Evolutionary conservation across 306 rosid species (phyloP).

Genomic region (Elaeagnus macrophylla): DNA sequence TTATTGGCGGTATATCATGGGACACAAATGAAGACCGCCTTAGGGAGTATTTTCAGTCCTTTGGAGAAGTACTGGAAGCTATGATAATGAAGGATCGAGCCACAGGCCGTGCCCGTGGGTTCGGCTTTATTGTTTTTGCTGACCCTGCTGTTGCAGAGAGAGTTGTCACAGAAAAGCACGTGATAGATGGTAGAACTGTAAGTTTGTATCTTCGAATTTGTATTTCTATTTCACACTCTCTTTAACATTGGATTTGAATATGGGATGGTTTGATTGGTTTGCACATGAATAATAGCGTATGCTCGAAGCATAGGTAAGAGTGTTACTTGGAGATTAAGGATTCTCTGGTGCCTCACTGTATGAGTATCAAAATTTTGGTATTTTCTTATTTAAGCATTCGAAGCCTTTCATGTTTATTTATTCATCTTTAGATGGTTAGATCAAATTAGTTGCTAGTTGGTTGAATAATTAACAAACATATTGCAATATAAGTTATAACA

Average conservation of each 20-base stretch:
- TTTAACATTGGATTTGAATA: slow-evolving; percentile 3
- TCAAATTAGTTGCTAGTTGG: no score
- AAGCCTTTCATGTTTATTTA: no score
- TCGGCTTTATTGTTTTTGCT: slow-evolving; percentile 80
- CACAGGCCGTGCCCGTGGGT: slow-evolving; percentile 95
- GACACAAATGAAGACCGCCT: slow-evolving; percentile 96
- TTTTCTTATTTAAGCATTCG: not conserved
- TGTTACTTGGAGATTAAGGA: not conserved
- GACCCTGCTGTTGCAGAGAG: slow-evolving; percentile 75
- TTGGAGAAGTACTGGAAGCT: slow-evolving; percentile 84
- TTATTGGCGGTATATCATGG: slow-evolving; percentile 95
- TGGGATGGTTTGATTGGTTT: slow-evolving; percentile 17
- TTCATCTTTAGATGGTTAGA: no score
- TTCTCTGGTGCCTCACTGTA: not conserved
- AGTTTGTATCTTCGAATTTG: slow-evolving; percentile 19
- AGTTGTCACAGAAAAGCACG: slow-evolving; percentile 80
- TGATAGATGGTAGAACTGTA: slow-evolving; percentile 92
- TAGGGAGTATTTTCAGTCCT: slow-evolving; percentile 69
- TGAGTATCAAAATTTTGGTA: not conserved
- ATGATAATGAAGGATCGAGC: slow-evolving; percentile 99
- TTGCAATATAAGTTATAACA: no score
- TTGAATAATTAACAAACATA: no score
- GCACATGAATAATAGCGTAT: not conserved
- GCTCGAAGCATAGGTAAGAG: not conserved
- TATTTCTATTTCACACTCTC: not conserved